Evolutionary conservation across 768 basidiomycete genomes (phyloP).

Genomic region (Calocera cornea): DNA sequence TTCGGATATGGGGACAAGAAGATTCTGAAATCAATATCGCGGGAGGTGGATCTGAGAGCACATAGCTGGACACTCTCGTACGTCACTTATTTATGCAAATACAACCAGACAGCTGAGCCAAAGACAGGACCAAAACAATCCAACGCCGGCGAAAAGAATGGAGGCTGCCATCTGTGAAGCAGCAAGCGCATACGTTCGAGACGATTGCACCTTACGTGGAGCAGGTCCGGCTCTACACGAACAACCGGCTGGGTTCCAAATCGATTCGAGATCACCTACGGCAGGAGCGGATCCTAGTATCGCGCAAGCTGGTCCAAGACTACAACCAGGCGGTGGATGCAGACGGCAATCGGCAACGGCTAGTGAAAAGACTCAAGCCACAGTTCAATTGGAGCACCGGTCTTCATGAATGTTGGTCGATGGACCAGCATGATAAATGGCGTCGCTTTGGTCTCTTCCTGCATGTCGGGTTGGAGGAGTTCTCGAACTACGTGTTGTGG

Average conservation of each 20-base stretch:
- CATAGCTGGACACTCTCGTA: not conserved
- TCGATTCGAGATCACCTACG: not conserved
- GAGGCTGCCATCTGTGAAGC: not conserved
- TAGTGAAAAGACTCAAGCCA: constrained; percentile 18
- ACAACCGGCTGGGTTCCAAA: not conserved
- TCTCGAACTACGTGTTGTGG: constrained; percentile 5
- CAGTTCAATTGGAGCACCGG: constrained; percentile 30
- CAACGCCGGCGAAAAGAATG: not conserved
- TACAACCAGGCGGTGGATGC: not conserved
- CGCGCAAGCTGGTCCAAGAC: not conserved
- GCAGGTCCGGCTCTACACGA: not conserved
- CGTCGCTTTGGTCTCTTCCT: constrained; percentile 27
- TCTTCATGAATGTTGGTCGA: constrained; percentile 27
- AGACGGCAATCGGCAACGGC: constrained; percentile 8
- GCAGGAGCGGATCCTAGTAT: not conserved
- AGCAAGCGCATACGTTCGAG: not conserved
- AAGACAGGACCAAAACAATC: not conserved
- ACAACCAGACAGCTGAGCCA: too few species aligned
- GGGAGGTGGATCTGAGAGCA: not conserved
- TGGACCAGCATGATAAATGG: constrained; percentile 42
- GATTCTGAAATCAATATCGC: not conserved
- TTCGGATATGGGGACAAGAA: not conserved
- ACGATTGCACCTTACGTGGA: not conserved
- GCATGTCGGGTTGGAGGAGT: constrained; percentile 20
- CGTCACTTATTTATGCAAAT: not conserved